phyloP scores from a whole-genome alignment of 441 rosid species.

The Metrosideros polymorpha region DNA sequence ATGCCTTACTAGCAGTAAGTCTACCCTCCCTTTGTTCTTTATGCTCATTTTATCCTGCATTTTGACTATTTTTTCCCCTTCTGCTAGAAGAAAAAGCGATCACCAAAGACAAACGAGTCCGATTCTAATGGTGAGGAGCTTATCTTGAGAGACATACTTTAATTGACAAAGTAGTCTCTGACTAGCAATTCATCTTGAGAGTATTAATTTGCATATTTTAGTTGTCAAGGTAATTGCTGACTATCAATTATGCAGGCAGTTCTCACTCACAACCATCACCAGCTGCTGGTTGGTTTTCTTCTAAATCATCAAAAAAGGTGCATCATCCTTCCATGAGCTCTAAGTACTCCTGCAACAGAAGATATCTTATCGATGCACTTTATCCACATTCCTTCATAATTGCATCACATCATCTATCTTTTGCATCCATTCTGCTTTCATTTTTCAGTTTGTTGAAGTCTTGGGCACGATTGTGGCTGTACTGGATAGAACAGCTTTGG shows the following conservation, averaged over 20 bases:
- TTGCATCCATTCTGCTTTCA: not conserved
- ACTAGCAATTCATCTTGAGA: not conserved
- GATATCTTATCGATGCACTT: not conserved
- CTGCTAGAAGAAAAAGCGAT: constrained; percentile 46
- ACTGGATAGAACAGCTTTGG: not conserved
- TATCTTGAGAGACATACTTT: not conserved
- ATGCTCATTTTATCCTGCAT: not conserved
- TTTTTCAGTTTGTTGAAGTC: not conserved
- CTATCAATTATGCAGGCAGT: constrained; percentile 18
- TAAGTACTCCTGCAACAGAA: not conserved
- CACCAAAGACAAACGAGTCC: constrained; percentile 34
- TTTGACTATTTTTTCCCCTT: not conserved
- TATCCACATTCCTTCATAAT: not conserved
- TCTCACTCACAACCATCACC: constrained; percentile 34
- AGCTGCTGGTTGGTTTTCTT: constrained; percentile 73
- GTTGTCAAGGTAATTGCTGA: not conserved
- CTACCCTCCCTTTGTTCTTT: not conserved
- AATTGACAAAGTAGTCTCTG: not conserved
- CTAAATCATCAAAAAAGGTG: constrained; percentile 84
- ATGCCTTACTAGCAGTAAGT: constrained; percentile 48
- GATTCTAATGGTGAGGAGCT: constrained; percentile 45
- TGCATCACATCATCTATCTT: not conserved
- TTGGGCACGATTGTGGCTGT: not conserved
- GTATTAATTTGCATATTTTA: not conserved
- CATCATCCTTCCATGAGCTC: not conserved